Evolutionary conservation across 257 asterid genomes (phyloP).

Genomic region (Ocimum tenuiflorum): DNA sequence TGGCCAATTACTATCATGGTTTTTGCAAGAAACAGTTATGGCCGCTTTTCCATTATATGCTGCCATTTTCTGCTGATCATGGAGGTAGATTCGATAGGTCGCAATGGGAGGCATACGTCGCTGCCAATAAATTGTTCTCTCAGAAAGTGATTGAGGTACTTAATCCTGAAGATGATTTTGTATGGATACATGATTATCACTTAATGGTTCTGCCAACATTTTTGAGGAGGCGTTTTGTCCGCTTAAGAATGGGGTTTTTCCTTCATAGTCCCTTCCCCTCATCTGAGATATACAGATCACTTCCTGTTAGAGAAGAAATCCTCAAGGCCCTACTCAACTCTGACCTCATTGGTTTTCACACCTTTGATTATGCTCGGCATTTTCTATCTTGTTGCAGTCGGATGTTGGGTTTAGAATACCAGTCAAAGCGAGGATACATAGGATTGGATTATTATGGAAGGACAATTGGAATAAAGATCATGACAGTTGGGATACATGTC

Average conservation of each 20-base stretch:
- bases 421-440: slow-evolving; percentile 71
- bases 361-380: slow-evolving; percentile 76
- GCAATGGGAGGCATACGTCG: slow-evolving; percentile 74
- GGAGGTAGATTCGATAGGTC: slow-evolving; percentile 76
- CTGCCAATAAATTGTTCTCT: slow-evolving; percentile 67
- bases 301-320: slow-evolving; percentile 79
- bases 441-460: slow-evolving; percentile 76
- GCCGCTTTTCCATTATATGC: slow-evolving; percentile 82
- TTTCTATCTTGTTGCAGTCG: slow-evolving; percentile 78
- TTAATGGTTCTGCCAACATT: slow-evolving; percentile 82
- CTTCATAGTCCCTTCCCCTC: slow-evolving; percentile 79
- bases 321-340: slow-evolving; percentile 65
- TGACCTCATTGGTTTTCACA: slow-evolving; percentile 78
- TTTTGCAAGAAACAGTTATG: slow-evolving; percentile 81
- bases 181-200: slow-evolving; percentile 87
- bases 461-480: slow-evolving; percentile 67
- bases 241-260: slow-evolving; percentile 65
- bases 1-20: slow-evolving; percentile 61
- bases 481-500: slow-evolving; percentile 79
- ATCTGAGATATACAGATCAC: slow-evolving; percentile 69
- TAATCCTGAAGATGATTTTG: slow-evolving; percentile 79
- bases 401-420: slow-evolving; percentile 75
- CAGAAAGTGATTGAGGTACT: slow-evolving; percentile 76
- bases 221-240: slow-evolving; percentile 67
- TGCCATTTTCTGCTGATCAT: slow-evolving; percentile 64